Evolutionary conservation across 257 asterid genomes (phyloP).

Genomic region (Primulina huaijiensis): DNA sequence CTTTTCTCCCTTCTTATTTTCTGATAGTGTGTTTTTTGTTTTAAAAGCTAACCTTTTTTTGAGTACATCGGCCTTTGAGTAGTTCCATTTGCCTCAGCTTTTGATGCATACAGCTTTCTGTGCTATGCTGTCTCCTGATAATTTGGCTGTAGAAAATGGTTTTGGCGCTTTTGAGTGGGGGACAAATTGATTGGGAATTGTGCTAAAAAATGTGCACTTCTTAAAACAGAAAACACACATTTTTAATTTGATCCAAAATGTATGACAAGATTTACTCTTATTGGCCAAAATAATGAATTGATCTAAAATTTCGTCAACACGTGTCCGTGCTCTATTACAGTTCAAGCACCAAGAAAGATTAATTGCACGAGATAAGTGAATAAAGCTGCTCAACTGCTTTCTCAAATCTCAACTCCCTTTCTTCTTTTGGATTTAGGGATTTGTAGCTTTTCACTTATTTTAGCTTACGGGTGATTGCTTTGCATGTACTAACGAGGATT

Average conservation of each 20-base stretch:
- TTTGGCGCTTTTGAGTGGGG: constrained; percentile 4
- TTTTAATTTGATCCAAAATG: neutral
- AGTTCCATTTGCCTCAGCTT: neutral
- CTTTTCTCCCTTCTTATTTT: neutral
- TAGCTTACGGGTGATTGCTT: constrained; percentile 7
- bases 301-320: constrained; percentile 8
- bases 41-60: neutral
- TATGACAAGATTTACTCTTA: neutral
- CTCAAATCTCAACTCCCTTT: constrained; percentile 5
- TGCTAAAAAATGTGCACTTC: neutral
- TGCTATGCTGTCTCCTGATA: neutral
- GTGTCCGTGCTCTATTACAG: neutral
- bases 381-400: constrained; percentile 17
- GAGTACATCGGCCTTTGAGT: neutral
- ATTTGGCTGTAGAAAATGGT: neutral
- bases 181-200: constrained; percentile 6
- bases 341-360: constrained; percentile 21
- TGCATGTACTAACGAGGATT: constrained; percentile 13
- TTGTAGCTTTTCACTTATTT: constrained; percentile 10
- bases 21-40: neutral
- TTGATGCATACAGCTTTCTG: neutral
- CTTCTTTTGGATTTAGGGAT: constrained; percentile 11
- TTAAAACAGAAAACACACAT: no score
- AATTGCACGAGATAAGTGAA: constrained; percentile 16
- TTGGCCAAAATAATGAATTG: constrained; percentile 12